A percentile compares a stretch with the other conserved stretches of the same genome.
These are phyloP conservation scores for Hymenoscyphus occultus DNA, from an alignment of 2,329 filamentous ascomycete genomes.

Conservation along the genomic window DNA sequence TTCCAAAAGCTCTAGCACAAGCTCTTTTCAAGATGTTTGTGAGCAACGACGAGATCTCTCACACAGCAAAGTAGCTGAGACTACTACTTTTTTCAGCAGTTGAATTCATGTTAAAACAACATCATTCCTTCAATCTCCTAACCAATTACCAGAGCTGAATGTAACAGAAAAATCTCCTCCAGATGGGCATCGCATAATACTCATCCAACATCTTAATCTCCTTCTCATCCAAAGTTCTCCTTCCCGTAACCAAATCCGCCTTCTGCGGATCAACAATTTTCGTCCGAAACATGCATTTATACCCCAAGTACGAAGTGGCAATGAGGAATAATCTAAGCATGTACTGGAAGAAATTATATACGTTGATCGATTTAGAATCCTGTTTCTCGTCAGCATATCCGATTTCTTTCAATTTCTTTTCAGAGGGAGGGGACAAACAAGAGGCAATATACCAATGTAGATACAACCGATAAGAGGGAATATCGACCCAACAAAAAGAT, in stretches of 20 bases:
- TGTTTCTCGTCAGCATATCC: not conserved
- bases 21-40: too few species aligned
- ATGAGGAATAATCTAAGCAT: constrained; percentile 19
- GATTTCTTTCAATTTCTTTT: not conserved
- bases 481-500: constrained; percentile 11
- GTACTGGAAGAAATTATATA: constrained; percentile 18
- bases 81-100: too few species aligned
- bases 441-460: constrained; percentile 12
- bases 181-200: constrained; percentile 7
- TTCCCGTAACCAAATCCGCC: constrained; percentile 19
- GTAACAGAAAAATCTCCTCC: not conserved
- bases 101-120: too few species aligned
- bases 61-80: too few species aligned
- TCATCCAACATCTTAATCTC: constrained; percentile 16
- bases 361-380: not conserved
- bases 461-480: constrained; percentile 10
- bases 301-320: constrained; percentile 9
- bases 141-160: not conserved
- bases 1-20: too few species aligned
- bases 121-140: too few species aligned
- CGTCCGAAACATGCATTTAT: constrained; percentile 16
- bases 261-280: constrained; percentile 15
- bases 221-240: constrained; percentile 13
- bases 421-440: not conserved
- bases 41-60: too few species aligned